A percentile compares a stretch with the other conserved stretches of the same genome.
These are phyloP conservation scores for Pontederia paniculata DNA, from an alignment of 176 grass and related monocot genomes.

Conservation along the genomic window DNA sequence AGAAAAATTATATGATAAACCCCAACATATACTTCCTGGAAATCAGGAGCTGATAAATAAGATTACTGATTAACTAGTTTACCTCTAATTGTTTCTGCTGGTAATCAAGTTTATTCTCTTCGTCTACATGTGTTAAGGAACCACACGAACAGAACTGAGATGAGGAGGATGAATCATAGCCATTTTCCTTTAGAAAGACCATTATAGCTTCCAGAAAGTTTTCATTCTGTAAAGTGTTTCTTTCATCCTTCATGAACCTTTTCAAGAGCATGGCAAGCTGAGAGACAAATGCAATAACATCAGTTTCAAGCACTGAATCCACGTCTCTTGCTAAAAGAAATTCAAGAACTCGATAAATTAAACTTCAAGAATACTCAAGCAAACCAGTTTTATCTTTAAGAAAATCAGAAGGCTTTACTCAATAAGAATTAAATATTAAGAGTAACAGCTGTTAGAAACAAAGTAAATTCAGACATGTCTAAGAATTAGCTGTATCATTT, in stretches of 20 bases:
- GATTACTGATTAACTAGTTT: neutral
- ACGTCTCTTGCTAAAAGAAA: neutral
- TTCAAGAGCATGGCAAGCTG: constrained; percentile 54
- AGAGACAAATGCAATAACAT: constrained; percentile 17
- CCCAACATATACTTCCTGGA: neutral
- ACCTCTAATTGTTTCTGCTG: constrained; percentile 69
- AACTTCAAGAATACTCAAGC: neutral
- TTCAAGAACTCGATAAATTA: neutral
- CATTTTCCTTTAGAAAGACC: constrained; percentile 35
- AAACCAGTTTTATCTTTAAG: too few relatives aligned
- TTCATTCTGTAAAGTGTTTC: constrained; percentile 25
- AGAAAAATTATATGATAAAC: too few relatives aligned
- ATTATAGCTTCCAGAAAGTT: constrained; percentile 45
- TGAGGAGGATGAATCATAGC: constrained; percentile 10
- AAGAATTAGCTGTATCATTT: too few relatives aligned
- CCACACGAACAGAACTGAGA: constrained; percentile 6
- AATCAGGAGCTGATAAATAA: constrained; percentile 1
- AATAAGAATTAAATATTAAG: too few relatives aligned
- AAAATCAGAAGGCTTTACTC: too few relatives aligned
- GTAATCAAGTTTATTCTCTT: constrained; percentile 25
- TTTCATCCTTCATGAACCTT: constrained; percentile 49
- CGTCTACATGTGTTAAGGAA: constrained; percentile 7
- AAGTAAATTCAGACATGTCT: too few relatives aligned
- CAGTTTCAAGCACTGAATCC: neutral
- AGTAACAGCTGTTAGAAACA: too few relatives aligned